Percentiles rank a stretch among this genome's conserved stretches.
These are phyloP conservation scores for Lepiota brunneoincarnata DNA, from an alignment of 768 basidiomycete genomes.

Conservation along the genomic window DNA sequence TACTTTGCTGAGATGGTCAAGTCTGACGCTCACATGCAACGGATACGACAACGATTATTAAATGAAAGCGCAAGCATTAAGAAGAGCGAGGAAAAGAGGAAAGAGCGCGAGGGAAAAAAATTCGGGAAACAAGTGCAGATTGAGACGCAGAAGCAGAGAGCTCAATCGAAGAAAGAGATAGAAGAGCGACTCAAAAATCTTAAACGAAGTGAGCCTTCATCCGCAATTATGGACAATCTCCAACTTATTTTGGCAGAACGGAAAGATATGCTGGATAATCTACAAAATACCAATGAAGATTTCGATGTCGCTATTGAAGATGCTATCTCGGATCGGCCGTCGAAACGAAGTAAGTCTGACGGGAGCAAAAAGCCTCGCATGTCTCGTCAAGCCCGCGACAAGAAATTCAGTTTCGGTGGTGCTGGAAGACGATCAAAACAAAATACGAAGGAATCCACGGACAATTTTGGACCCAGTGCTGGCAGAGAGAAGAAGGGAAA, in stretches of 20 bases:
- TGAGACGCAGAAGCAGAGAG: conserved; percentile 90
- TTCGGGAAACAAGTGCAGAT: conserved; percentile 97
- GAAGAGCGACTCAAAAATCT: conserved; percentile 81
- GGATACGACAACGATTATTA: conserved; percentile 84
- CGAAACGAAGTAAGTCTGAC: conserved; percentile 51
- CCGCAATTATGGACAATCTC: not conserved
- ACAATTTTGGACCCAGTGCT: conserved; percentile 55
- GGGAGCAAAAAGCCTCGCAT: conserved; percentile 28
- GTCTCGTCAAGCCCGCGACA: conserved; percentile 62
- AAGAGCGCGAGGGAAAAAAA: conserved; percentile 94
- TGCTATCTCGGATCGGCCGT: conserved; percentile 71
- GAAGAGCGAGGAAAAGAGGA: conserved; percentile 86
- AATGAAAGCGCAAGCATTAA: conserved; percentile 89
- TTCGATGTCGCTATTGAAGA: conserved; percentile 93
- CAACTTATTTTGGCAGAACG: conserved; percentile 53
- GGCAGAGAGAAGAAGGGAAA: conserved; percentile 30
- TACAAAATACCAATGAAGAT: conserved; percentile 41
- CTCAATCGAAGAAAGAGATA: conserved; percentile 88
- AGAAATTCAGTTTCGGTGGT: conserved; percentile 83
- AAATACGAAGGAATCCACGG: conserved; percentile 80
- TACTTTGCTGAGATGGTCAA: conserved; percentile 99
- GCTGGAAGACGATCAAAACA: conserved; percentile 69
- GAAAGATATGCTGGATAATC: conserved; percentile 67
- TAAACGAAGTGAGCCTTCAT: conserved; percentile 73
- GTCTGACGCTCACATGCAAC: conserved; percentile 95